phyloP scores from a whole-genome alignment of 805 yeast species.

The Priceomyces carsonii region DNA sequence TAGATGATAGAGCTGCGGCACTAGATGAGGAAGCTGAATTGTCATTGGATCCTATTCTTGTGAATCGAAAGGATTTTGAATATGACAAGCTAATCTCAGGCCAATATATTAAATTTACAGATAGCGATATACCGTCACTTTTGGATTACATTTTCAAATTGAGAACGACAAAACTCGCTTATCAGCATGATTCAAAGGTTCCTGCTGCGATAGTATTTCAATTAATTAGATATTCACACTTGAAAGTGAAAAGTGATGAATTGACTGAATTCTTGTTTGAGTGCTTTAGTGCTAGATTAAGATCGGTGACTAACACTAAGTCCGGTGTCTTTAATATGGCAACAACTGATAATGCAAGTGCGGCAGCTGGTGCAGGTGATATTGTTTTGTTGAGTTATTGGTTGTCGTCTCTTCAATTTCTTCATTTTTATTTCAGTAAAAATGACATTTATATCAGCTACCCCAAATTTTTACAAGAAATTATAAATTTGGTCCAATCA shows the following conservation, averaged over 20 bases:
- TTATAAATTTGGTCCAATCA: slow-evolving; percentile 58
- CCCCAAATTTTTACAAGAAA: slow-evolving; percentile 65
- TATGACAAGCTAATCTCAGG: slow-evolving; percentile 55
- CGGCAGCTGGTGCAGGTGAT: slow-evolving; percentile 50
- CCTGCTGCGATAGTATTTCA: slow-evolving; percentile 75
- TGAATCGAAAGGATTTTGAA: slow-evolving; percentile 46
- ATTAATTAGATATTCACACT: slow-evolving; percentile 67
- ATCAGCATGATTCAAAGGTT: slow-evolving; percentile 49
- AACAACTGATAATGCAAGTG: slow-evolving; percentile 24
- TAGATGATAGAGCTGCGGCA: slow-evolving; percentile 18
- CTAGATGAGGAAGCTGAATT: slow-evolving; percentile 30
- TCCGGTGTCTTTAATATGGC: slow-evolving; percentile 57
- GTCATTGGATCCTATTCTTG: slow-evolving; percentile 27
- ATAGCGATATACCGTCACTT: slow-evolving; percentile 51
- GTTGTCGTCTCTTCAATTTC: slow-evolving; percentile 77
- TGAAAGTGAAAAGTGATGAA: slow-evolving; percentile 53
- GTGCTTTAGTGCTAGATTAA: slow-evolving; percentile 59
- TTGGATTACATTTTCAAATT: slow-evolving; percentile 49
- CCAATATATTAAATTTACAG: slow-evolving; percentile 63
- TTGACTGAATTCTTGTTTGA: slow-evolving; percentile 61
- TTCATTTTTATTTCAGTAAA: slow-evolving; percentile 74
- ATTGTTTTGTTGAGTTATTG: slow-evolving; percentile 79
- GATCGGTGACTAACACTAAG: slow-evolving; percentile 59
- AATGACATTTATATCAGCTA: slow-evolving; percentile 57
- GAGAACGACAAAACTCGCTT: slow-evolving; percentile 36